Conservation (phyloP, 345 rosid species). For the Brassica napus region DNA sequence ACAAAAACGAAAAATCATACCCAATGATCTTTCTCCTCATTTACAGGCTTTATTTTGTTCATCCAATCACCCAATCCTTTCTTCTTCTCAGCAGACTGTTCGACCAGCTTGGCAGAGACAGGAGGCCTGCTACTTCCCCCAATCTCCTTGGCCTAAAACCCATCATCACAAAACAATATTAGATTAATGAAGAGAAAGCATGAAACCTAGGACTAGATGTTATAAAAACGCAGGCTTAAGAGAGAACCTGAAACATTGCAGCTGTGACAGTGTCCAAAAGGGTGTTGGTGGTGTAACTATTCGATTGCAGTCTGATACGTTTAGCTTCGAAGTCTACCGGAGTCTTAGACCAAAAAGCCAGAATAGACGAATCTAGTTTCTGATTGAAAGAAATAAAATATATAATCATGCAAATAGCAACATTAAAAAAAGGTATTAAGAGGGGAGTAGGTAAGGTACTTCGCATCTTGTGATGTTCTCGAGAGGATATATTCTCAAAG, state of each 20-base stretch:
- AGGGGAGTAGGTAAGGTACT: slow-evolving; percentile 43
- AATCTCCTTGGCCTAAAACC: slow-evolving; percentile 85
- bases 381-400: slow-evolving; percentile 29
- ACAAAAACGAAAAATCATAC: slow-evolving; percentile 31
- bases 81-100: slow-evolving; percentile 72
- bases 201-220: background rate
- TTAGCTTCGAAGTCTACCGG: slow-evolving; percentile 88
- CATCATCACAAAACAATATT: background rate
- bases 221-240: background rate
- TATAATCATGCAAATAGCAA: background rate
- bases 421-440: background rate
- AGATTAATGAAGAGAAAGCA: background rate
- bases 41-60: slow-evolving; percentile 83
- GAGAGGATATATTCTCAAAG: slow-evolving; percentile 90
- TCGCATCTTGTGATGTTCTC: slow-evolving; percentile 95
- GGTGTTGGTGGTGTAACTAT: slow-evolving; percentile 80
- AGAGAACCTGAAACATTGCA: slow-evolving; percentile 89
- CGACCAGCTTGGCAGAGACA: slow-evolving; percentile 53
- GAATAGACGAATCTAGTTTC: slow-evolving; percentile 77
- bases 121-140: slow-evolving; percentile 73
- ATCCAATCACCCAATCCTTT: slow-evolving; percentile 87
- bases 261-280: slow-evolving; percentile 95
- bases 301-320: slow-evolving; percentile 94
- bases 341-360: slow-evolving; percentile 98
- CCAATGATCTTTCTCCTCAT: slow-evolving; percentile 98